phyloP scores from a whole-genome alignment of 176 grass and related monocot species.

The Lolium rigidum region DNA sequence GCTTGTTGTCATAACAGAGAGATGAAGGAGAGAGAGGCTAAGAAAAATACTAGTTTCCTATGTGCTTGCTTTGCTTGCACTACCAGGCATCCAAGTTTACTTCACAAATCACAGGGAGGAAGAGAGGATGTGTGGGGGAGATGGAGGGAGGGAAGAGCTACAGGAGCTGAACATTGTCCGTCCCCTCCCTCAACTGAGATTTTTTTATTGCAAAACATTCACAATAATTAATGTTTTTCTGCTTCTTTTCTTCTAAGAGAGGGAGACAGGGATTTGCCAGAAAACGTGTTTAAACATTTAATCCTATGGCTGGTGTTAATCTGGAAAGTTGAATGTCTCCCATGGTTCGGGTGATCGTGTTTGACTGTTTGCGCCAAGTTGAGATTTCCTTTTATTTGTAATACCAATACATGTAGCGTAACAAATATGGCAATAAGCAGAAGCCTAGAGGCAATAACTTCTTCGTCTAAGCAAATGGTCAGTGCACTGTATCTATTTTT shows the following conservation, averaged over 20 bases:
- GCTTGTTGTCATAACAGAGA: conserved; percentile 46
- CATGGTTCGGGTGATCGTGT: too few species aligned
- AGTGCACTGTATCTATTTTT: too few species aligned
- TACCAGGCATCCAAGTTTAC: conserved; percentile 95
- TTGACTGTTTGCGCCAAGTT: too few species aligned
- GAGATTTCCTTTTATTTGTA: too few species aligned
- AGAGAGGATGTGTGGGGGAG: conserved; percentile 41
- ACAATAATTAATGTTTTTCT: conserved; percentile 33
- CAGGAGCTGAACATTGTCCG: conserved; percentile 39
- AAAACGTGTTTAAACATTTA: conserved; percentile 51
- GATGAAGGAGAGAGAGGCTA: conserved; percentile 31
- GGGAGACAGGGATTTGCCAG: conserved; percentile 24
- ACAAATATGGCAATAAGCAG: too few species aligned
- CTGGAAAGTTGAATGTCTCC: not conserved
- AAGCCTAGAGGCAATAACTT: too few species aligned
- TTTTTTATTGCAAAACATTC: conserved; percentile 41
- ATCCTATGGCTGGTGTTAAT: conserved; percentile 27
- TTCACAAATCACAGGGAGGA: conserved; percentile 44
- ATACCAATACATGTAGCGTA: too few species aligned
- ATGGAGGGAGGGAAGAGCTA: conserved; percentile 27
- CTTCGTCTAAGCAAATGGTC: too few species aligned
- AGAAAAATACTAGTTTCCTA: conserved; percentile 52
- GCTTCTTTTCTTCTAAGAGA: conserved; percentile 29
- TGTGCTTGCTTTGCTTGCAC: conserved; percentile 95
- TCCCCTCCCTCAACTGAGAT: conserved; percentile 35